Evolutionary conservation across 768 basidiomycete species (phyloP), one percentile per base, ranked within the genome.

Genomic region (Pulveroboletus sp.): DNA sequence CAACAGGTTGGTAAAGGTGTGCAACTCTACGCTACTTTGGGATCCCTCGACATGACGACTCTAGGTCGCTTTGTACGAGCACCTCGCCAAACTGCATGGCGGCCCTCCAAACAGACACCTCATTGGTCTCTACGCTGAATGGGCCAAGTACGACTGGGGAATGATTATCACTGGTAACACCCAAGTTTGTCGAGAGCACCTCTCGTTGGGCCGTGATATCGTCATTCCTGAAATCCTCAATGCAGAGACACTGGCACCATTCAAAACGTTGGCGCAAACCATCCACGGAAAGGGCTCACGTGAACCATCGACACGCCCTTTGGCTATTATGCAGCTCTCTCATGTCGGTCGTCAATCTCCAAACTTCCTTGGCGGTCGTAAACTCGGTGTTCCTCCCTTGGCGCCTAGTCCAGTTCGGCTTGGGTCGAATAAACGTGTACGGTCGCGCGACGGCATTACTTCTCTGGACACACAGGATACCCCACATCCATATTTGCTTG

Each of bases 41-140:
- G n/a, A 11, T 33, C 32, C 5, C 33, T 46, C 16, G 12, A 1
- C 1, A 20, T 47, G 44, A 40, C n/a, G 19, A 12, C 1, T 40
- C 20, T 57, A 97, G 92, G 90, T 81, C n/a, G 84, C 94, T 0
- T 75, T 94, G 78, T 94, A 94, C 55, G 94, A 97, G 65, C 85
- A 91, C 58, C 72, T 95, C 10, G 78, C 85, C 0, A 54, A 65
- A 4, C 71, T 85, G 25, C 69, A 70, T 10, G 88, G 90, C 19
- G 90, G 90, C 0, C 76, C 79, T 10, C 93, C 94, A 0, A 90
- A 87, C 53, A 57, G 69, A 13, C 64, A 72, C 37, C 88, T 93
- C 63, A 60, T 75, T 31, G 59, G 68, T 0, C 73, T 97, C 24
- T 97, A 97, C 62, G 66, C 77, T 0, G 70, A 73, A 56, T 97